A percentile compares a stretch with the other conserved stretches of the same genome.
Conservation (phyloP, 306 rosid genomes). For the Vicia sativa region DNA sequence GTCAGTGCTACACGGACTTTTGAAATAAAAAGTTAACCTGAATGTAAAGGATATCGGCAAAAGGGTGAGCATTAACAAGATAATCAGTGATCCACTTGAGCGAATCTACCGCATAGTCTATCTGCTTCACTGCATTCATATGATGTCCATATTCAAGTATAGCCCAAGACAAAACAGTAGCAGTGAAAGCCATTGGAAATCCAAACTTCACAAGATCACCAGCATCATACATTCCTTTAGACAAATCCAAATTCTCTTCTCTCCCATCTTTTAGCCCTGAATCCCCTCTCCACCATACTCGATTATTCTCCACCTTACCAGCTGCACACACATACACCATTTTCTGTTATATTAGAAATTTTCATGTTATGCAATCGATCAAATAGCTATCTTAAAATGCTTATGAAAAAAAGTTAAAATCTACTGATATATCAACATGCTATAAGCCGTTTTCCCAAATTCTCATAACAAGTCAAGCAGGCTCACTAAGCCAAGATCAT, state of each 20-base stretch:
- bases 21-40: constrained; percentile 48
- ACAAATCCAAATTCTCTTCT: constrained; percentile 62
- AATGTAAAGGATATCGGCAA: constrained; percentile 60
- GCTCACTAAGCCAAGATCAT: too few species aligned
- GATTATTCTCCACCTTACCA: constrained; percentile 54
- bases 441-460: too few species aligned
- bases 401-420: background rate
- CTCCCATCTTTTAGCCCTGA: constrained; percentile 70
- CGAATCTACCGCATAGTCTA: constrained; percentile 49
- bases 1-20: too few species aligned
- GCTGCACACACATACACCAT: constrained; percentile 43
- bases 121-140: constrained; percentile 57
- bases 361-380: background rate
- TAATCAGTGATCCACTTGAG: constrained; percentile 76
- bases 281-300: constrained; percentile 71
- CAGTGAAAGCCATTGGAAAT: constrained; percentile 79
- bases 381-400: background rate
- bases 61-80: constrained; percentile 67
- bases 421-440: too few species aligned
- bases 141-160: constrained; percentile 73
- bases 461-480: too few species aligned
- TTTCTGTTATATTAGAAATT: background rate
- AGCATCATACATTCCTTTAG: constrained; percentile 80
- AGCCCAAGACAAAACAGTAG: constrained; percentile 74
- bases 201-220: constrained; percentile 75